Evolutionary conservation across 78 protist species (phyloP), one percentile per base, ranked within the genome.

Genomic region (Speleostelium caveatum): DNA sequence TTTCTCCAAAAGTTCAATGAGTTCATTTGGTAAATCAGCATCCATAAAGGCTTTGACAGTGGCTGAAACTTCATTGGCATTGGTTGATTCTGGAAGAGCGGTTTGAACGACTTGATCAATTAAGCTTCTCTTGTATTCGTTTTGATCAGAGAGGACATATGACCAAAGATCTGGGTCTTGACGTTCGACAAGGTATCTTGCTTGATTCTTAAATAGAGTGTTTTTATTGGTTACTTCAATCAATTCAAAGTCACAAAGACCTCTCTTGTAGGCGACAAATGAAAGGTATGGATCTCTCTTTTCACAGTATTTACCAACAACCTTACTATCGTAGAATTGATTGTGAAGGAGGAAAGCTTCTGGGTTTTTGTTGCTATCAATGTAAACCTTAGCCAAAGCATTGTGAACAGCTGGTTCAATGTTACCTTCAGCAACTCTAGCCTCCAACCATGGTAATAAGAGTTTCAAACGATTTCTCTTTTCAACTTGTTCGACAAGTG

Each of bases 21-120:
- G 95, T 91, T 99, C 99, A 75, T 97, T 95, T 69, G 99, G 99
- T 38, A 99, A 86, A 65, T 98, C 86, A 73, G 99, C 99, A 26
- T 71, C 73, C 98, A 99, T 98, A 96, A 99, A 99, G 30, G 99
- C 99, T 86, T 95, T 93, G 72, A 99, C 99, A 3, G 99, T 93
- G 19, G 86, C 12, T 4, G 98, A 86, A 33, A 99, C 99, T 24
- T 98, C 99, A 16, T 97, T 97, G 28, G 99, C 92, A 56, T 94
- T 86, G 83, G 95, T 86, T 35, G 98, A 36, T 77, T 93, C 97
- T 61, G 99, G 99, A 22, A 99, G 96, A 24, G 99, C 99, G 0
- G 98, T 95, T 71, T 97, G 97, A n/a, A 96, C 99, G 30, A 99
- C 99, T 59, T 95, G 98, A 26, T 97, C 98, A 55, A 97, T 89